Evolutionary conservation across 2,329 filamentous ascomycete genomes (phyloP).

Genomic region (Hirsutella thompsonii): DNA sequence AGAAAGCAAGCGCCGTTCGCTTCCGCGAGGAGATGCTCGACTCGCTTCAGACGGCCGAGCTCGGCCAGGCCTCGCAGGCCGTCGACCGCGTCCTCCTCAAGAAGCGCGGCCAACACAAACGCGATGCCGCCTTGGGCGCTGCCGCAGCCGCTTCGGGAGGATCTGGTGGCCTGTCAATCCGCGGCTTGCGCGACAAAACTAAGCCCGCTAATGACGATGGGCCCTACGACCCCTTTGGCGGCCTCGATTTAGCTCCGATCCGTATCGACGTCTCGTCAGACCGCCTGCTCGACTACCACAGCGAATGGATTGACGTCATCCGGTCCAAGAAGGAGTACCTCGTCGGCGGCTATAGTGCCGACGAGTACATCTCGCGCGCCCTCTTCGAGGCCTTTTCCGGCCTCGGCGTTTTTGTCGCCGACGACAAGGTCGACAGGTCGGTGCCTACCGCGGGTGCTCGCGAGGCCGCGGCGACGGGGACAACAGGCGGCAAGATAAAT

Average conservation of each 20-base stretch:
- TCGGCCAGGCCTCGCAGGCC: constrained; percentile 45
- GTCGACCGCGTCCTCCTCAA: constrained; percentile 55
- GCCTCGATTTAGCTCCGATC: constrained; percentile 52
- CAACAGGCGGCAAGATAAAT: constrained; percentile 28
- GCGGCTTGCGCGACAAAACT: constrained; percentile 59
- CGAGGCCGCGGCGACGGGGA: constrained; percentile 14
- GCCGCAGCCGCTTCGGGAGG: constrained; percentile 13
- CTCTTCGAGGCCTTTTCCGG: constrained; percentile 86
- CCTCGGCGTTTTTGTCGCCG: constrained; percentile 72
- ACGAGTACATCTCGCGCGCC: constrained; percentile 69
- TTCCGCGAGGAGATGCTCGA: constrained; percentile 58
- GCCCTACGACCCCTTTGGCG: constrained; percentile 82
- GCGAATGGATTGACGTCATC: constrained; percentile 57
- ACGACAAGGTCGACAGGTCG: constrained; percentile 46
- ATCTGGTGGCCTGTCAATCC: constrained; percentile 46
- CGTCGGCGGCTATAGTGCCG: constrained; percentile 72
- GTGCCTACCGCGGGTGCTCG: constrained; percentile 20
- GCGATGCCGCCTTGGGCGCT: constrained; percentile 19
- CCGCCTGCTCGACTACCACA: constrained; percentile 53
- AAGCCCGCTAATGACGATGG: constrained; percentile 40
- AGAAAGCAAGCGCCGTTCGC: constrained; percentile 49
- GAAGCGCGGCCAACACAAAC: constrained; percentile 48
- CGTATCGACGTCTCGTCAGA: constrained; percentile 48
- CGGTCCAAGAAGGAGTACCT: constrained; percentile 52
- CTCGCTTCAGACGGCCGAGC: constrained; percentile 48